Conservation (phyloP, 129 eudicot genomes). For the Arctium minus region DNA sequence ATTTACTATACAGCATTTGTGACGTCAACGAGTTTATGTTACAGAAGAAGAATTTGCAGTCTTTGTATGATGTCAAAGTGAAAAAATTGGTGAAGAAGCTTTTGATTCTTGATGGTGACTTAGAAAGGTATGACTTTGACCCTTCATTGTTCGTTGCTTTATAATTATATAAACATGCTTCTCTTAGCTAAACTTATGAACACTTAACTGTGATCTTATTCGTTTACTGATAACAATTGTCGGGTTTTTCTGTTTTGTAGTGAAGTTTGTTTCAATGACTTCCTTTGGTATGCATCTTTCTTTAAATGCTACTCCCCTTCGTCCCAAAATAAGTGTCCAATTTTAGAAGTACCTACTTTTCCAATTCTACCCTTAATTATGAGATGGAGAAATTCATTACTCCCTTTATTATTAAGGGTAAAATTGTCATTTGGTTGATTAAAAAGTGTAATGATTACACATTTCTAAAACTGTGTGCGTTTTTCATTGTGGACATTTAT, state of each 20-base stretch:
- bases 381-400: not conserved
- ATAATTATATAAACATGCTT: no score
- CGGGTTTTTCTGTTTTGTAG: slow-evolving; percentile 37
- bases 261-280: slow-evolving; percentile 76
- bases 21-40: slow-evolving; percentile 32
- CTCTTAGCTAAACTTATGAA: not conserved
- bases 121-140: slow-evolving; percentile 48
- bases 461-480: not conserved
- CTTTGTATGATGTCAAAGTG: slow-evolving; percentile 70
- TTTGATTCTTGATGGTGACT: slow-evolving; percentile 63
- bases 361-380: not conserved
- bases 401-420: not conserved
- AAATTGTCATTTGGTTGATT: not conserved
- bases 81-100: slow-evolving; percentile 67
- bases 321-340: not conserved
- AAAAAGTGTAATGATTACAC: not conserved
- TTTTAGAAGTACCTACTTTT: not conserved
- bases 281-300: slow-evolving; percentile 69
- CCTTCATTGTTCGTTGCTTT: not conserved
- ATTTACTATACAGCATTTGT: slow-evolving; percentile 25
- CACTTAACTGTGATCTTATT: not conserved
- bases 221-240: not conserved
- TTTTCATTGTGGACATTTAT: not conserved
- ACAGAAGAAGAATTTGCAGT: slow-evolving; percentile 74
- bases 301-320: not conserved